Base-by-base conservation (phyloP, 2,329 filamentous ascomycete species). In the Thelonectria blattea region DNA sequence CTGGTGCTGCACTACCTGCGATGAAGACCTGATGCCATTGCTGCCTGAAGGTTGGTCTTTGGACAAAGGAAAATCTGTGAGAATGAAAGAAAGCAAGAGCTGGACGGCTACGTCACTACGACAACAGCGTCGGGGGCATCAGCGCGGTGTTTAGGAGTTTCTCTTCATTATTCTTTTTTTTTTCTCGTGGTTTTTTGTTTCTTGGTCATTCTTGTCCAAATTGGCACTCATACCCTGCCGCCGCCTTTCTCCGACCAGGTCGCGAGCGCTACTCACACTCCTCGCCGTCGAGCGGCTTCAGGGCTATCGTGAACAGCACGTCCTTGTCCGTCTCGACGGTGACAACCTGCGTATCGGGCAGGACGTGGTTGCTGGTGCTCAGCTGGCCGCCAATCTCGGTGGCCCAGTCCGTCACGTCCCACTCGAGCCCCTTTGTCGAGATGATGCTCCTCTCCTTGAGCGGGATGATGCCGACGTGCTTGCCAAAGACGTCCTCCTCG, bases 391-490 rank as follows among this genome's bases (percentile, higher is more conserved):
- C 90, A 72, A 95, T 90, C 69, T 85, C 81, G 1, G 91, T 97
- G 65, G 84, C 78, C 93, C 94, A 97, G 61, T 92, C 81, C 60
- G 82, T 73, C 1, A 99, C 91, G 76, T 99, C 93, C 95, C 95
- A 99, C 73, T 96, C 89, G 18, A 98, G 80, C 0, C 95, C 95
- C 14, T 81, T 78, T 0, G 92, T 96, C 8, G 87, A 89, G 68
- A 99, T 92, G n/a, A 83, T 75, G 48, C 91, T 89, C 3, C 88
- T 86, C n/a, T 89, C 91, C 57, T 88, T 90, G 20, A 98, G 78
- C 0, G 95, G 95, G 41, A 99, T 81, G 64, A 99, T 91, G 10
- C 95, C 95, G 30, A 96, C 85, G 72, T 96, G 88, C 73, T 91
- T 89, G 7, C 85, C 91, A 69, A 97, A 91, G 2, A 85, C 75